These are phyloP conservation scores for Colletotrichum spinosum DNA, from an alignment of 2,329 filamentous ascomycete species.

Conservation along the genomic window DNA sequence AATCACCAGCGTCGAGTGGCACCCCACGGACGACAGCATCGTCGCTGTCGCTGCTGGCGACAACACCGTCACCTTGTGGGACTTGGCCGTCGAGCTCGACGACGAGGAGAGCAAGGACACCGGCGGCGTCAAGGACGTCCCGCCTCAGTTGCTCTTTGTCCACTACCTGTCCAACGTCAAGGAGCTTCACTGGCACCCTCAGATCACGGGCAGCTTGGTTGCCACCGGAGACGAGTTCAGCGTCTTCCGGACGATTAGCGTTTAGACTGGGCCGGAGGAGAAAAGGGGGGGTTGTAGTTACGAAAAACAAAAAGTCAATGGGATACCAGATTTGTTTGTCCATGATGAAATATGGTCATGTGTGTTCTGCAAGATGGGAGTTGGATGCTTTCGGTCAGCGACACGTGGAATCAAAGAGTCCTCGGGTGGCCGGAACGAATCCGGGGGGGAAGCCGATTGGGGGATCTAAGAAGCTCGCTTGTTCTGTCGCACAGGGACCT, in stretches of 20 bases:
- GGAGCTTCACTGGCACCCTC: conserved; percentile 97
- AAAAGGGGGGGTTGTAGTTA: too few relatives aligned
- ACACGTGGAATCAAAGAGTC: conserved; percentile 13
- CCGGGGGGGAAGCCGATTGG: conserved; percentile 9
- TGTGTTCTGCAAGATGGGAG: neutral
- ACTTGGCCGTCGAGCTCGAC: conserved; percentile 94
- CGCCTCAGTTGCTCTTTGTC: conserved; percentile 94
- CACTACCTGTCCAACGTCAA: conserved; percentile 96
- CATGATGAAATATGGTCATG: conserved; percentile 4
- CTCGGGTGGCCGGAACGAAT: neutral
- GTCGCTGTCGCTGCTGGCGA: conserved; percentile 92
- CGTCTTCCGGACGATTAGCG: conserved; percentile 86
- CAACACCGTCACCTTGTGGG: conserved; percentile 95
- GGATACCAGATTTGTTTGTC: conserved; percentile 37
- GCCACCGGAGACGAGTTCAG: conserved; percentile 93
- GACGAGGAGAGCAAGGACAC: conserved; percentile 96
- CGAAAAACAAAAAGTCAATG: conserved; percentile 38
- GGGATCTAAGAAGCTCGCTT: neutral
- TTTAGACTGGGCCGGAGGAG: conserved; percentile 57
- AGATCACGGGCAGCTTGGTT: conserved; percentile 90
- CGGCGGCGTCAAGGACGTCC: conserved; percentile 88
- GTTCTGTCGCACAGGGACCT: conserved; percentile 12
- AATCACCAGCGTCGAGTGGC: conserved; percentile 96
- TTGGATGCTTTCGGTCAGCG: neutral
- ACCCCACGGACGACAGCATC: conserved; percentile 96